Evolutionary conservation across 257 asterid genomes (phyloP).

Genomic region (Thymus mandschuricus): DNA sequence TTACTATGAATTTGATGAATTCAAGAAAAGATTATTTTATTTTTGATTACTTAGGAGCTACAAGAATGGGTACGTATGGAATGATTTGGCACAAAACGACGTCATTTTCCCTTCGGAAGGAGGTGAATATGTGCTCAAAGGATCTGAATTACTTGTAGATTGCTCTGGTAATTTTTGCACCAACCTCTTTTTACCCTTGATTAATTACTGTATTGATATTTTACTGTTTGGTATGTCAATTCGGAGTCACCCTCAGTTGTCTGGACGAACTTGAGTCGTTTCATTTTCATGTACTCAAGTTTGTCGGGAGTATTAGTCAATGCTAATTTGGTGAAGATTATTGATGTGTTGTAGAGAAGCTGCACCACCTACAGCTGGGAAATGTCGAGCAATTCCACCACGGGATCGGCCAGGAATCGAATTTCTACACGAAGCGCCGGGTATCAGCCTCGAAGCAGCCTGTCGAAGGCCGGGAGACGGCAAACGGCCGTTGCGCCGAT

Average conservation of each 20-base stretch:
- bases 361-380: slow-evolving; percentile 49
- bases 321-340: neutral
- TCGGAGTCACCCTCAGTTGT: too few species aligned
- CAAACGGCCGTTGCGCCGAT: slow-evolving; percentile 13
- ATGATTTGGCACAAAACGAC: slow-evolving; percentile 75
- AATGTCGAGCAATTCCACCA: slow-evolving; percentile 16
- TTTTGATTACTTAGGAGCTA: slow-evolving; percentile 56
- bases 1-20: too few species aligned
- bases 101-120: slow-evolving; percentile 76
- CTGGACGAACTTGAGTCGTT: too few species aligned
- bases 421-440: slow-evolving; percentile 46
- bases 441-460: slow-evolving; percentile 34
- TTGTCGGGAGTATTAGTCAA: too few species aligned
- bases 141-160: slow-evolving; percentile 58
- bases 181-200: too few species aligned
- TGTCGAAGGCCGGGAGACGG: slow-evolving; percentile 29
- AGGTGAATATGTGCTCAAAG: slow-evolving; percentile 86
- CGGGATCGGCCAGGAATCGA: slow-evolving; percentile 28
- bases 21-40: neutral
- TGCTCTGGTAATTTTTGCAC: slow-evolving; percentile 44
- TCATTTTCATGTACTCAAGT: too few species aligned
- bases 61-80: slow-evolving; percentile 94
- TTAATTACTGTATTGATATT: neutral
- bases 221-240: too few species aligned
- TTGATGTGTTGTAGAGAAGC: slow-evolving; percentile 42